phyloP scores from a whole-genome alignment of 1,284 basidiomycete species.

The Agaricales sp. region DNA sequence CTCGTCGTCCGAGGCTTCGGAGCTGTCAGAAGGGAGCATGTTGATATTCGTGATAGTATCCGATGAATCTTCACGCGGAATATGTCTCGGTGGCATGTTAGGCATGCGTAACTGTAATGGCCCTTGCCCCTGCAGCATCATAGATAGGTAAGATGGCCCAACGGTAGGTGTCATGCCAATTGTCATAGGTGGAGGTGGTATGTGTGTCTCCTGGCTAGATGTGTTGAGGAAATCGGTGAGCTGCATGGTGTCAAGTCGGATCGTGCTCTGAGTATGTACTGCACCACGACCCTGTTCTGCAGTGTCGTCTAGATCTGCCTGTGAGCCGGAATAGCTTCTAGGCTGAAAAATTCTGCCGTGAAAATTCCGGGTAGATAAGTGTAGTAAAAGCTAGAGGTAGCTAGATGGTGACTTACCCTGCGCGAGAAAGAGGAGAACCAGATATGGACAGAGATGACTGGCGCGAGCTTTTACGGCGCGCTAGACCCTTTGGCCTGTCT shows the following conservation, averaged over 20 bases:
- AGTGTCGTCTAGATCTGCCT: background rate
- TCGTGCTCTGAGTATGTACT: background rate
- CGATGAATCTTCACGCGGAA: background rate
- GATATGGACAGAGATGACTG: too few relatives aligned
- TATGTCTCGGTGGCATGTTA: slow-evolving; percentile 13
- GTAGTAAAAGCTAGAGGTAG: background rate
- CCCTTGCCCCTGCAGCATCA: background rate
- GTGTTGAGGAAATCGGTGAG: background rate
- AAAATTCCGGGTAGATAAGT: background rate
- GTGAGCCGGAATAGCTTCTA: background rate
- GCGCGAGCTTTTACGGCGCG: background rate
- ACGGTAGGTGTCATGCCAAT: background rate
- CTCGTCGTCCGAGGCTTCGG: background rate
- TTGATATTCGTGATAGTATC: too few relatives aligned
- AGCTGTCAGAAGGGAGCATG: background rate
- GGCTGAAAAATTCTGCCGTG: background rate
- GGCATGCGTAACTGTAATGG: slow-evolving; percentile 15
- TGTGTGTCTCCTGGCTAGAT: background rate
- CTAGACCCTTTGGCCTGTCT: background rate
- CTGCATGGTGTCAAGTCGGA: background rate
- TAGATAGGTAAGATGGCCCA: background rate
- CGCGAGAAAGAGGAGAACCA: background rate
- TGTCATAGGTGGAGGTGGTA: background rate
- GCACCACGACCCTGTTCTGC: background rate
- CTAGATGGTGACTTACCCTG: background rate